phyloP scores from a whole-genome alignment of 345 rosid genomes.

The Hevea brasiliensis region DNA sequence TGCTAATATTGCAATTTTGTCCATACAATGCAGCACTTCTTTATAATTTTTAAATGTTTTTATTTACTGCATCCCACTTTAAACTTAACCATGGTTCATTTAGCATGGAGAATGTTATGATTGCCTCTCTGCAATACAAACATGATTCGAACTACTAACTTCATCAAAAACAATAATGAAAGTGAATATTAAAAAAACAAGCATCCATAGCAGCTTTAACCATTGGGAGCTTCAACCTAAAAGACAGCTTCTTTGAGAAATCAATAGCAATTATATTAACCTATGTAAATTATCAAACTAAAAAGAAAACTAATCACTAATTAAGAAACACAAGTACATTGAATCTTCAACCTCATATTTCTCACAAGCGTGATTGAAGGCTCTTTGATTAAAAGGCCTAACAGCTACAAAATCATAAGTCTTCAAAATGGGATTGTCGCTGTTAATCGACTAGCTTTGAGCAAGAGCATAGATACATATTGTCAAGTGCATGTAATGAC shows the following conservation, averaged over 20 bases:
- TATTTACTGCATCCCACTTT: too few relatives aligned
- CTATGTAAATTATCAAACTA: constrained; percentile 28
- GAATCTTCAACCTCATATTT: constrained; percentile 59
- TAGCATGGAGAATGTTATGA: too few relatives aligned
- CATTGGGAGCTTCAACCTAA: constrained; percentile 58
- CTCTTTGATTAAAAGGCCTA: constrained; percentile 66
- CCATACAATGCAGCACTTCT: too few relatives aligned
- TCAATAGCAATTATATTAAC: constrained; percentile 77
- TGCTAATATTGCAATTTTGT: too few relatives aligned
- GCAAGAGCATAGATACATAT: constrained; percentile 52
- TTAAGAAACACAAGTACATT: background rate
- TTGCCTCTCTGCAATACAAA: too few relatives aligned
- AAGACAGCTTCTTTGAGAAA: constrained; percentile 58
- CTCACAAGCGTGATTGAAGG: constrained; percentile 67
- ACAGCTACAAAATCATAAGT: constrained; percentile 82
- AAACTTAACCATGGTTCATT: too few relatives aligned
- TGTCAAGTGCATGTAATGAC: constrained; percentile 88
- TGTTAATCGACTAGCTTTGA: constrained; percentile 60
- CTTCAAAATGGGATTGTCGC: constrained; percentile 67
- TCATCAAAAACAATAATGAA: background rate
- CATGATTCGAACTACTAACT: too few relatives aligned
- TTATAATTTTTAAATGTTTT: too few relatives aligned
- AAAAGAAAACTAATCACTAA: background rate
- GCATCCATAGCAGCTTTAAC: constrained; percentile 77
- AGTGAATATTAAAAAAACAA: constrained; percentile 10